Base-by-base conservation (phyloP, 805 yeast genomes). In the Teunomyces gatunensis region DNA sequence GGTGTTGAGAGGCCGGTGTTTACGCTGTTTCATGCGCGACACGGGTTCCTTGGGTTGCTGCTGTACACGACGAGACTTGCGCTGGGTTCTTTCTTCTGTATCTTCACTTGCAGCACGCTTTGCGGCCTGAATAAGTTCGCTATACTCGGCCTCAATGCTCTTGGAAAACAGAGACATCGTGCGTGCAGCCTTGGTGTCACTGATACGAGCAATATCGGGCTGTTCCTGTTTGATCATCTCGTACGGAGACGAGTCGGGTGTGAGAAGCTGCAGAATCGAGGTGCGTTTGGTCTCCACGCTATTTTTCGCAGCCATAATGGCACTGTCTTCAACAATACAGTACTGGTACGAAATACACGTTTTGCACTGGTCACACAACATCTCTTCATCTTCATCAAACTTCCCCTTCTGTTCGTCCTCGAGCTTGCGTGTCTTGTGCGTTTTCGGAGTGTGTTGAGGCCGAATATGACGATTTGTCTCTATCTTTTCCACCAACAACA, bases 321-420 rank as follows among this genome's bases (percentile, higher is more conserved):
- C 43, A 15, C 43, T 17, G 10, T 40, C 28, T 9, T 28, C 36
- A 12, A 76, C 58, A 34, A 71, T 68, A 49, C 78, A 63, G 69
- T 79, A 79, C 47, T 73, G 73, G 55, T 74, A 76, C 15, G 76
- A 71, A 15, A 78, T 68, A 47, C 69, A 67, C 3, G 83, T 72
- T 46, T 76, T 72, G 55, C 85, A 80, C 21, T 67, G 63, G 36
- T 64, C 72, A 58, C 85, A 80, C 28, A 78, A 60, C 17, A 63
- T 65, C 44, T 79, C 83, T 17, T 68, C 71, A 2, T 67, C 73
- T 39, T 56, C 53, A 28, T 40, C 55, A 47, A 47, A 59, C 11
- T 40, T 51, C 33, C 50, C 61, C 39, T 23, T 49, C 42, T 50
- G 58, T 47, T 55, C 58, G 10, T 59, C 55, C 27, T 53, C 67